Base-by-base conservation (phyloP, 139 green algal genomes). In the Micromonas pusilla region DNA sequence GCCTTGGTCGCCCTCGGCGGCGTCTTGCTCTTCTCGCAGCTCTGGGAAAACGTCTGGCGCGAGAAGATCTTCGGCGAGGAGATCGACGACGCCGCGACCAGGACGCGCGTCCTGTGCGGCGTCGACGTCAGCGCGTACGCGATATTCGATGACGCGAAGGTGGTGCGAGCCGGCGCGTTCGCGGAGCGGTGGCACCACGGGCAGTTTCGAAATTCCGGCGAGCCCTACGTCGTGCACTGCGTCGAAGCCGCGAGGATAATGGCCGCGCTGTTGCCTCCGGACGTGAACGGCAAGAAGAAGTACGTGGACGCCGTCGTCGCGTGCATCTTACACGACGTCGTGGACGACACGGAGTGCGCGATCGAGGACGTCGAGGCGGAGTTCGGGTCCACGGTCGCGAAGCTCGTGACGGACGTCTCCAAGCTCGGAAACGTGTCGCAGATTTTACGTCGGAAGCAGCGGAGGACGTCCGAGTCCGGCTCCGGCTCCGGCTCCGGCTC, bases 201-300 rank as follows among this genome's bases (percentile, higher is more conserved):
- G 3, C 91, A 97, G 85, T 75, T 79, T 54, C 87, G 94, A 36
- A 91, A 90, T 73, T 97, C 91, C 5, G 88, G 91, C 2, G 87
- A 97, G 79, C 90, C 93, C 0, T 98, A 98, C 76, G 86, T 98
- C 0, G 83, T 76, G 0, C 94, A 98, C 83, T 97, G 92, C 88
- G 87, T 98, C 0, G 89, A 97, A 72, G 94, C 94, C 1, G 94
- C 92, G 34, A 81, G 89, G 34, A 97, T 98, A 37, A 84, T 97
- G 65, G 94, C 83, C 32, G 79, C 83, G 30, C 53, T 81, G 2
- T 64, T 87, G 9, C 83, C 83, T 0, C 19, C 25, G 31, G n/a
- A 70, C 21, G 20, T 23, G 63, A 70, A 70, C 63, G 31, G 28
- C 31, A 16, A 34, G 63, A 20, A 25, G 13, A 33, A 70, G 31